A percentile compares a stretch with the other conserved stretches of the same genome.
Conservation (phyloP, 2,329 filamentous ascomycete genomes). For the Aspergillus felis region DNA sequence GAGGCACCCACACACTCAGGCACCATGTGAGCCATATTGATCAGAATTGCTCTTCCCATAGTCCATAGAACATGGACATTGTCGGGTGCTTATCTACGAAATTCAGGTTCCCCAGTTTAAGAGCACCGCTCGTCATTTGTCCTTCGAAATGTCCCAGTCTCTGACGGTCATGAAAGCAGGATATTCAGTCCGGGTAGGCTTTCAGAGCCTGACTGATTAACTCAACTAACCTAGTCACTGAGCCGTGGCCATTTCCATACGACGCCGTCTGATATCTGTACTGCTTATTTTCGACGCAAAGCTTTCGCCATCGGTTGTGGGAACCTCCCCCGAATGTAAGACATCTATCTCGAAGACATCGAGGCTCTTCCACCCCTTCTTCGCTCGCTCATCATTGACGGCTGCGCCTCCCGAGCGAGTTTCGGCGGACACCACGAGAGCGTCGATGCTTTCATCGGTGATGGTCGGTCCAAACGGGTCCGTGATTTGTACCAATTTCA, state of each 20-base stretch:
- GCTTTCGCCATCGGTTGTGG: constrained; percentile 48
- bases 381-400: constrained; percentile 76
- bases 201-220: constrained; percentile 3
- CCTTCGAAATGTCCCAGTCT: neutral
- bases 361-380: constrained; percentile 71
- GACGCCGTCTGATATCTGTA: constrained; percentile 68
- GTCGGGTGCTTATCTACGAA: neutral
- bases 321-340: constrained; percentile 62
- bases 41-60: too few relatives aligned
- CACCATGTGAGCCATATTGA: neutral
- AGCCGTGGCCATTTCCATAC: constrained; percentile 36
- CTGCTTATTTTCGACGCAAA: constrained; percentile 89
- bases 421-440: constrained; percentile 82
- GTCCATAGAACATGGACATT: neutral
- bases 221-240: constrained; percentile 10
- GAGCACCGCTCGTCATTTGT: neutral
- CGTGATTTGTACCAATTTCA: constrained; percentile 80
- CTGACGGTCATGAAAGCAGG: neutral
- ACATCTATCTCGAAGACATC: constrained; percentile 88
- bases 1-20: neutral
- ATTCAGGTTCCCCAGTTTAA: neutral
- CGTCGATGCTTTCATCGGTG: constrained; percentile 71
- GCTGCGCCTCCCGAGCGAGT: constrained; percentile 77
- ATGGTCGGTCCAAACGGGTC: constrained; percentile 91
- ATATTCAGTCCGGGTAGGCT: neutral